Evolutionary conservation across 129 eudicot genomes (phyloP).

Genomic region (Ambrosia trifida): DNA sequence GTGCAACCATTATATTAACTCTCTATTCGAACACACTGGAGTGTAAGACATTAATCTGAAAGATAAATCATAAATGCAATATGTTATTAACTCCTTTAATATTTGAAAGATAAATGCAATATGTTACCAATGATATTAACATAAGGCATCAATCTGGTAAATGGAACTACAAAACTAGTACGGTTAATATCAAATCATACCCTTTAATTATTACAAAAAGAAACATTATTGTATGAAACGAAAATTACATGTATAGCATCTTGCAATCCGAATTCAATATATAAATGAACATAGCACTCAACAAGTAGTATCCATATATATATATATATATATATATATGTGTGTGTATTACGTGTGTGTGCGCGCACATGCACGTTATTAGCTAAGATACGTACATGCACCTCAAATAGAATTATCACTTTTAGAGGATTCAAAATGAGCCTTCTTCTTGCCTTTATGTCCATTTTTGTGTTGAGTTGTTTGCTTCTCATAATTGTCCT

Average conservation of each 20-base stretch:
- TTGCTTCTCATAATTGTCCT: slow-evolving; percentile 35
- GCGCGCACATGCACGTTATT: too few species aligned
- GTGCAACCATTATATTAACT: too few species aligned
- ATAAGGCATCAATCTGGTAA: too few species aligned
- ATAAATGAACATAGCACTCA: background rate
- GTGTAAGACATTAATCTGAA: too few species aligned
- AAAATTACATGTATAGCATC: background rate
- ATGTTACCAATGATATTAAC: too few species aligned
- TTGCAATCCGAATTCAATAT: background rate
- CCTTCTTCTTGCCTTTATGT: slow-evolving; percentile 35
- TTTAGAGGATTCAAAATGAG: slow-evolving; percentile 22
- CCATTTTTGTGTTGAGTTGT: slow-evolving; percentile 4
- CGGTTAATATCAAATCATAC: background rate
- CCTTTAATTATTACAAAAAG: background rate
- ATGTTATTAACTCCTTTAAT: too few species aligned
- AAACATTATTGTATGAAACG: background rate
- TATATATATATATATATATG: too few species aligned
- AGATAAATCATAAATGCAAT: too few species aligned
- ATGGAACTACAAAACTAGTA: background rate
- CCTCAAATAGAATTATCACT: slow-evolving; percentile 20
- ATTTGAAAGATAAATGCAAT: too few species aligned
- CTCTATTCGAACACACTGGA: too few species aligned
- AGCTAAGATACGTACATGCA: background rate
- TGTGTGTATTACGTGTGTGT: background rate
- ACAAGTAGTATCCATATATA: background rate